Conservation (phyloP, 1,284 basidiomycete genomes). For the Ustanciosporium gigantosporum region DNA sequence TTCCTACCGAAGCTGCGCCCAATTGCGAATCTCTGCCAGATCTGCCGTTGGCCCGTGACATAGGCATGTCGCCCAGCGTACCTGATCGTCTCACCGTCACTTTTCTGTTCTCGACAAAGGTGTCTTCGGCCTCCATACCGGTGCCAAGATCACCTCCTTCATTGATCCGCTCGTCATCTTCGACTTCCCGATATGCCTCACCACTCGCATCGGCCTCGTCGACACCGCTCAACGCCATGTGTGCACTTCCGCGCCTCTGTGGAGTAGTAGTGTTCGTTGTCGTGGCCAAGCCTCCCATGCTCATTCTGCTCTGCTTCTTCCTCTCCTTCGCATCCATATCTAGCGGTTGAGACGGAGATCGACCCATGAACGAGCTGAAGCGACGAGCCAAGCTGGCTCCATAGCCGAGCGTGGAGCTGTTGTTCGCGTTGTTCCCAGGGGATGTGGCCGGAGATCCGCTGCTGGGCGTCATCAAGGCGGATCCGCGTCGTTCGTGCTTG, state of each 20-base stretch:
- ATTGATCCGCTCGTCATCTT: slow-evolving; percentile 5
- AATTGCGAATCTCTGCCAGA: slow-evolving; percentile 7
- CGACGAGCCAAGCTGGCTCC: slow-evolving; percentile 42
- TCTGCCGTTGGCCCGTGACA: slow-evolving; percentile 5
- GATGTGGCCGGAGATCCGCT: slow-evolving; percentile 5
- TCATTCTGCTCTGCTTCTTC: slow-evolving; percentile 48
- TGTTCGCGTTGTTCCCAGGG: slow-evolving; percentile 11
- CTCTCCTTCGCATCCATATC: slow-evolving; percentile 44
- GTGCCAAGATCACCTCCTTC: not conserved
- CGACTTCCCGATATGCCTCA: slow-evolving; percentile 9
- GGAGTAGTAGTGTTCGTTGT: not conserved
- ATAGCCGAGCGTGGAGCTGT: slow-evolving; percentile 27
- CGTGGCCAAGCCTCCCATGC: slow-evolving; percentile 41
- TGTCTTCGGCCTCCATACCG: too few species aligned
- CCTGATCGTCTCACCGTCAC: slow-evolving; percentile 30
- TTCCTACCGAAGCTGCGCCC: slow-evolving; percentile 34
- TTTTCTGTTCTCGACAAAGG: not conserved
- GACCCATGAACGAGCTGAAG: slow-evolving; percentile 51
- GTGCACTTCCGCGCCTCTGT: slow-evolving; percentile 22
- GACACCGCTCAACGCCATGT: slow-evolving; percentile 16
- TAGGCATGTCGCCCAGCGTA: slow-evolving; percentile 36
- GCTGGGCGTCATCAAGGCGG: not conserved
- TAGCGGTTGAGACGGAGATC: slow-evolving; percentile 44
- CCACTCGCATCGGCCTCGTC: slow-evolving; percentile 14
- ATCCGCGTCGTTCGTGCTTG: not conserved